Percentiles rank a stretch among this genome's conserved stretches.
Evolutionary conservation across 202 grass and related monocot species (phyloP).

Genomic region (Eragrostis tef): DNA sequence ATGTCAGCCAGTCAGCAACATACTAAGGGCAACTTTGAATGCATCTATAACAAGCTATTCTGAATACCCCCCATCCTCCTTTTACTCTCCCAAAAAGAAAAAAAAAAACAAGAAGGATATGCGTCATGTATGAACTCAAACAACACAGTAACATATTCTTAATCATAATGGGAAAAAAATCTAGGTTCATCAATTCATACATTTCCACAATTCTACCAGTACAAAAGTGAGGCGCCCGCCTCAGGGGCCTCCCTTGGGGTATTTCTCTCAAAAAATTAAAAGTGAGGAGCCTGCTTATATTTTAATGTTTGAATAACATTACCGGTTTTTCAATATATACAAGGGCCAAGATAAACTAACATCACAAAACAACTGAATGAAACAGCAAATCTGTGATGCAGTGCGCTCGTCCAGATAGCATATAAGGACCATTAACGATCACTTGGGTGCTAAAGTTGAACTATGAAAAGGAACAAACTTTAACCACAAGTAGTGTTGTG

Average conservation of each 20-base stretch:
- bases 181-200: not conserved
- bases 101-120: not conserved
- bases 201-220: not conserved
- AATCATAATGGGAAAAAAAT: not conserved
- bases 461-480: not conserved
- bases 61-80: not conserved
- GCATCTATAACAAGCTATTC: not conserved
- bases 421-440: not conserved
- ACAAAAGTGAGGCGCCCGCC: not conserved
- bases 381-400: not conserved
- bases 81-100: not conserved
- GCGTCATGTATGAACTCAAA: not conserved
- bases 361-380: not conserved
- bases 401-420: not conserved
- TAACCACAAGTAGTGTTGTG: not conserved
- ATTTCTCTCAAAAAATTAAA: too few species aligned
- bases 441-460: not conserved
- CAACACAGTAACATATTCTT: not conserved
- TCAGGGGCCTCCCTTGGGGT: too few species aligned
- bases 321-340: not conserved
- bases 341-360: not conserved
- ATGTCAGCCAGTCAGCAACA: not conserved
- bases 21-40: not conserved
- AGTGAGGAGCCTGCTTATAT: not conserved
- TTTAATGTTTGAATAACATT: constrained; percentile 5